A percentile compares a stretch with the other conserved stretches of the same genome.
These are phyloP conservation scores for Anthracocystis panici-leucophaei DNA, from an alignment of 1,284 basidiomycete species.

Conservation along the genomic window DNA sequence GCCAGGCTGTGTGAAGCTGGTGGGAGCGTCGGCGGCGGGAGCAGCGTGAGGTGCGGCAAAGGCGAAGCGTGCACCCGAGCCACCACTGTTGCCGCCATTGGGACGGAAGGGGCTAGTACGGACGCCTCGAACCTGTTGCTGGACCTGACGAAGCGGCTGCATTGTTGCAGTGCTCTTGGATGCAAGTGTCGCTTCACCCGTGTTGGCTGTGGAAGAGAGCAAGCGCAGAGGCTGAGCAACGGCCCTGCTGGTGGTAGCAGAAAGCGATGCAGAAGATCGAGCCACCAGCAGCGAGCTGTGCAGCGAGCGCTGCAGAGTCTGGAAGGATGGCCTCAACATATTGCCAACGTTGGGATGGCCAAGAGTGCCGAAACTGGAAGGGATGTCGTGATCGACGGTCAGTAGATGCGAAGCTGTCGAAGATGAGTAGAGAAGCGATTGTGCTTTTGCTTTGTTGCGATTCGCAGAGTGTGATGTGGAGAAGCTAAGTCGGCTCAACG, in stretches of 20 bases:
- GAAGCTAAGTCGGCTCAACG: too few relatives aligned
- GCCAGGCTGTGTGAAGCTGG: conserved; percentile 56
- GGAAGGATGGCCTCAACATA: conserved; percentile 55
- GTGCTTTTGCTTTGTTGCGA: too few relatives aligned
- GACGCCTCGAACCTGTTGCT: conserved; percentile 49
- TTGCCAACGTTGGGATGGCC: conserved; percentile 6
- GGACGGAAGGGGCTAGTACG: conserved; percentile 50
- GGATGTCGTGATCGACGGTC: conserved; percentile 1
- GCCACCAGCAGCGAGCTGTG: conserved; percentile 48
- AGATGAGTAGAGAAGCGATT: too few relatives aligned
- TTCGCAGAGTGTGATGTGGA: too few relatives aligned
- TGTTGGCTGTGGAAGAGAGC: conserved; percentile 15
- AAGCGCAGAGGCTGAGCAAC: conserved; percentile 37
- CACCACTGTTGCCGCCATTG: conserved; percentile 21
- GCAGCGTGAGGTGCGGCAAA: conserved; percentile 57
- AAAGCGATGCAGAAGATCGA: conserved; percentile 34
- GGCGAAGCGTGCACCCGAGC: conserved; percentile 33
- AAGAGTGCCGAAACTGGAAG: not conserved
- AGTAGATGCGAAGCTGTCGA: not conserved
- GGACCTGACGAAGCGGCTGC: conserved; percentile 24
- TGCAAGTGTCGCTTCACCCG: conserved; percentile 17
- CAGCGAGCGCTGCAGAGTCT: conserved; percentile 42
- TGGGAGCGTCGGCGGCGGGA: conserved; percentile 52
- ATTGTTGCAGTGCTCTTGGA: conserved; percentile 4
- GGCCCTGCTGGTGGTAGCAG: conserved; percentile 16